A percentile compares a stretch with the other conserved stretches of the same genome.
These are phyloP conservation scores for Wickerhamomyces pijperi DNA, from an alignment of 805 yeast species.

Conservation along the genomic window DNA sequence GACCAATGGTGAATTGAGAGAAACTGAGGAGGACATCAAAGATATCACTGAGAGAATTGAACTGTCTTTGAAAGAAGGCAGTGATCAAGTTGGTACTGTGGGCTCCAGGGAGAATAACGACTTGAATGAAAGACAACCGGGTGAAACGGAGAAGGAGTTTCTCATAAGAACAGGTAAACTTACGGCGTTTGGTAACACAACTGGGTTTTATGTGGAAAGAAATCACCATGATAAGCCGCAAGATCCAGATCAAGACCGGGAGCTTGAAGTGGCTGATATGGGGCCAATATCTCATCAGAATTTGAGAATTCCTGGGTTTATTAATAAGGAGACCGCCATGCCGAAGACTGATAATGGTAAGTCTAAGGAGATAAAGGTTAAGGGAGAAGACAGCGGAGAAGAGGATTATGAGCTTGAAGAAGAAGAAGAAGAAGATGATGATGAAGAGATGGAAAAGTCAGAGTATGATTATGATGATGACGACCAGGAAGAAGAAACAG, in stretches of 20 bases:
- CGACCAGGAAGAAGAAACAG: slow-evolving; percentile 12
- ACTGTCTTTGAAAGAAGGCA: slow-evolving; percentile 12
- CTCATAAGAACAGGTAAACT: slow-evolving; percentile 83
- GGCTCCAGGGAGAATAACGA: slow-evolving; percentile 7
- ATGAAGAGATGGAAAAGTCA: slow-evolving; percentile 7
- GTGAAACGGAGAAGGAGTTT: slow-evolving; percentile 73
- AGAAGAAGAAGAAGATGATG: slow-evolving; percentile 9
- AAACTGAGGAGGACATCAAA: slow-evolving; percentile 44
- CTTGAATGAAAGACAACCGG: slow-evolving; percentile 31
- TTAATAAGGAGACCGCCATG: slow-evolving; percentile 4
- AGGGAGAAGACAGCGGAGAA: too few species aligned
- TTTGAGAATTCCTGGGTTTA: slow-evolving; percentile 15
- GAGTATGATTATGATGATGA: slow-evolving; percentile 6
- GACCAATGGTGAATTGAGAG: slow-evolving; percentile 37
- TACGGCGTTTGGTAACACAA: slow-evolving; percentile 79
- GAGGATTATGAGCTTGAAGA: too few species aligned
- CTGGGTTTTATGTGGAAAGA: slow-evolving; percentile 37
- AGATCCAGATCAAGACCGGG: too few species aligned
- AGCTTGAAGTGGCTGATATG: too few species aligned
- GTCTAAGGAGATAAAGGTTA: too few species aligned
- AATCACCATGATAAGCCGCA: slow-evolving; percentile 14
- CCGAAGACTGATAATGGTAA: slow-evolving; percentile 3
- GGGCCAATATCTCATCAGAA: slow-evolving; percentile 12
- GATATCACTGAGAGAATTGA: slow-evolving; percentile 45
- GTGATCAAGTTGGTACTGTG: too few species aligned